These are phyloP conservation scores for Fusarium multiceps DNA, from an alignment of 2,329 filamentous ascomycete genomes.

Conservation along the genomic window DNA sequence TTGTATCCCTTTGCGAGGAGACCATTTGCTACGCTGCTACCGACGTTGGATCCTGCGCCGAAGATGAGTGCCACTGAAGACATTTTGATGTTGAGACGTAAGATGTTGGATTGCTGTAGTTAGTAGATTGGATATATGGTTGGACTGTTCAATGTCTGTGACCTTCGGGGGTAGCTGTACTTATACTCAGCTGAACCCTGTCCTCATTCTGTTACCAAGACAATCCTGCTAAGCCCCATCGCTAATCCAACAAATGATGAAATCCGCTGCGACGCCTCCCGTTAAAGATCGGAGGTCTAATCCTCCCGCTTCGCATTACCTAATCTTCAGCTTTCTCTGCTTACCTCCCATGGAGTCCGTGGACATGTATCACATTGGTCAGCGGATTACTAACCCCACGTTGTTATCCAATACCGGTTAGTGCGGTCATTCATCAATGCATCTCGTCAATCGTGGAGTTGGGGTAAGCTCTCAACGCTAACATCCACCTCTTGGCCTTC, in stretches of 20 bases:
- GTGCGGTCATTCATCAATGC: neutral
- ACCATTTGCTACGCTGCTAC: constrained; percentile 14
- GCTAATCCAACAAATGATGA: neutral
- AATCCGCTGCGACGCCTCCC: neutral
- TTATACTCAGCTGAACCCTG: neutral
- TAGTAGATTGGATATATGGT: too few relatives aligned
- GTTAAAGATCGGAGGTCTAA: neutral
- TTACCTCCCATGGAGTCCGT: neutral
- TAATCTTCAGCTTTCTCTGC: neutral
- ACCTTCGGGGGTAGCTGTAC: neutral
- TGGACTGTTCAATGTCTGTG: neutral
- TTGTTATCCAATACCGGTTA: neutral
- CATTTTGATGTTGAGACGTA: neutral
- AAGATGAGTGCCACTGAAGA: constrained; percentile 9
- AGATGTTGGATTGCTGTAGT: neutral
- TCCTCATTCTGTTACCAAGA: neutral
- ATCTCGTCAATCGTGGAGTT: neutral
- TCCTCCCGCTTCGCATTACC: neutral
- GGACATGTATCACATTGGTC: constrained; percentile 1
- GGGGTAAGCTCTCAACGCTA: neutral
- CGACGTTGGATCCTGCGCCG: constrained; percentile 20
- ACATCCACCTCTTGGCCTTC: neutral
- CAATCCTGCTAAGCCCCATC: neutral
- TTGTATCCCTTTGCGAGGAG: constrained; percentile 16
- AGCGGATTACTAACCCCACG: neutral